phyloP scores from a whole-genome alignment of 2,329 filamentous ascomycete species.

The Ceratocystis cubensis region DNA sequence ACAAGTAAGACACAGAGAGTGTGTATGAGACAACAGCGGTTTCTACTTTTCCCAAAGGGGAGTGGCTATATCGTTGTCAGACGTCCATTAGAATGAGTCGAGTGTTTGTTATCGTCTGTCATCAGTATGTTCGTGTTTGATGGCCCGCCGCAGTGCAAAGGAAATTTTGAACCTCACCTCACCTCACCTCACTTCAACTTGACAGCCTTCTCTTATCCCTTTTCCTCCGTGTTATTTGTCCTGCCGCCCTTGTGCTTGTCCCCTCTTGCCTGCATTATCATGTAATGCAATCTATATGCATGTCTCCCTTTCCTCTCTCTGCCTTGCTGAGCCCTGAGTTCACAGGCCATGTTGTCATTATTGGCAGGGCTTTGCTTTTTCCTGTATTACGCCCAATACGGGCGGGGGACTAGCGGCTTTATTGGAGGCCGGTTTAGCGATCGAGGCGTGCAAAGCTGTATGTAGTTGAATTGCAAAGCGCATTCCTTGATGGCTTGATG shows the following conservation, averaged over 20 bases:
- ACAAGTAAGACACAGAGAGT: not conserved
- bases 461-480: no score
- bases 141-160: not conserved
- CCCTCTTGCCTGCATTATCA: not conserved
- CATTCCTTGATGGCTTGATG: no score
- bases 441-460: no score
- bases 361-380: not conserved
- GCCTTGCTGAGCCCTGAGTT: conserved; percentile 2
- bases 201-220: not conserved
- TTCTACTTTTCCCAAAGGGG: not conserved
- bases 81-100: not conserved
- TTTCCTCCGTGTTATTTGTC: not conserved
- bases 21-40: not conserved
- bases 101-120: not conserved
- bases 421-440: no score
- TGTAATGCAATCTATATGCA: conserved; percentile 1
- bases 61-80: not conserved
- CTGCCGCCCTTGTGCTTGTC: not conserved
- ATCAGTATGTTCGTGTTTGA: not conserved
- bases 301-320: not conserved
- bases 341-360: not conserved
- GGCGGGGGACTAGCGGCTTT: not conserved
- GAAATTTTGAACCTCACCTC: not conserved
- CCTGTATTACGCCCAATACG: not conserved
- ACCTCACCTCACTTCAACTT: not conserved